Conservation (phyloP, 768 basidiomycete genomes). For the Infundibulicybe gibba region DNA sequence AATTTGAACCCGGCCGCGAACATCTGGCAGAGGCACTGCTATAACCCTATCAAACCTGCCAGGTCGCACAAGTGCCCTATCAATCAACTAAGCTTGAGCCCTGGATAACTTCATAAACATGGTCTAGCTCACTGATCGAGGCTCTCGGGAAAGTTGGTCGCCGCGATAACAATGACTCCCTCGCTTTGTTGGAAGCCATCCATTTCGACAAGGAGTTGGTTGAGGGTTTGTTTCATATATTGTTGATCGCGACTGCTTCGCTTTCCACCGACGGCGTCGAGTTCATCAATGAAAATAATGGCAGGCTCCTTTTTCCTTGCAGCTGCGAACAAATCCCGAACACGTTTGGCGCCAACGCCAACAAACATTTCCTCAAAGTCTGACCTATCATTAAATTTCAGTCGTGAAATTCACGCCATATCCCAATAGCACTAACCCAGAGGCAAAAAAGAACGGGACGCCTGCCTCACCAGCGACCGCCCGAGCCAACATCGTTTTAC, state of each 20-base stretch:
- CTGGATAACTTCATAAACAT: slow-evolving; percentile 1
- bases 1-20: slow-evolving; percentile 92
- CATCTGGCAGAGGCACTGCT: slow-evolving; percentile 91
- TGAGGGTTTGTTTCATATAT: slow-evolving; percentile 92
- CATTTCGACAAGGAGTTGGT: slow-evolving; percentile 95
- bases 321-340: slow-evolving; percentile 90
- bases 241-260: slow-evolving; percentile 81
- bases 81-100: slow-evolving; percentile 5
- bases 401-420: slow-evolving; percentile 5
- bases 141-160: slow-evolving; percentile 96
- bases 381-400: slow-evolving; percentile 44
- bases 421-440: slow-evolving; percentile 51
- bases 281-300: slow-evolving; percentile 97
- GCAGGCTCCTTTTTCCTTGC: slow-evolving; percentile 94
- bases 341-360: slow-evolving; percentile 91
- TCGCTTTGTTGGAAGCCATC: slow-evolving; percentile 94
- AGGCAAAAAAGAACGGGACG: slow-evolving; percentile 96
- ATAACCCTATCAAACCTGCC: slow-evolving; percentile 95
- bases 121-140: slow-evolving; percentile 71
- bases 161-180: slow-evolving; percentile 93
- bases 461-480: slow-evolving; percentile 98
- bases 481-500: slow-evolving; percentile 97
- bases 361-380: slow-evolving; percentile 99
- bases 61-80: slow-evolving; percentile 89
- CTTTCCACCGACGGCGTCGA: slow-evolving; percentile 92